Evolutionary conservation across 1,284 basidiomycete genomes (phyloP).

Genomic region (Laetiporus sulphureus): DNA sequence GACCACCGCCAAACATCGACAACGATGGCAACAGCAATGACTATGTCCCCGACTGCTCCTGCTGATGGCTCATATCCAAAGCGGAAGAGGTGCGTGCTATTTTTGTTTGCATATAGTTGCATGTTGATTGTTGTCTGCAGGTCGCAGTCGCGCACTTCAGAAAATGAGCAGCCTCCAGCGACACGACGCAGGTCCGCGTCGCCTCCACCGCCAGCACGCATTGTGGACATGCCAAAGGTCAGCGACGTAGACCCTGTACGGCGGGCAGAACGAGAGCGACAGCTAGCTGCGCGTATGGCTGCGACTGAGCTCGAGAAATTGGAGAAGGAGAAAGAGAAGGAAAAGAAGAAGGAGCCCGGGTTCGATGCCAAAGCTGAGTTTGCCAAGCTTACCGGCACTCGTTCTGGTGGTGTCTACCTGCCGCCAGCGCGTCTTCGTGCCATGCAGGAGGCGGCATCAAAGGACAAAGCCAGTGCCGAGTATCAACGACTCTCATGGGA

Average conservation of each 20-base stretch:
- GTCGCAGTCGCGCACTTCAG: conserved; percentile 51
- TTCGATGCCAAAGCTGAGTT: conserved; percentile 76
- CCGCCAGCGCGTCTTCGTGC: conserved; percentile 91
- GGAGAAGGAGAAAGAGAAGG: conserved; percentile 41
- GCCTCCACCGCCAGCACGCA: conserved; percentile 28
- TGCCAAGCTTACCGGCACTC: conserved; percentile 68
- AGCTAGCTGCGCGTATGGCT: conserved; percentile 67
- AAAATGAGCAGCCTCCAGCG: conserved; percentile 47
- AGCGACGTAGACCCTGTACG: conserved; percentile 75
- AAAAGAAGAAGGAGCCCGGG: conserved; percentile 34
- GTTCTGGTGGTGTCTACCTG: conserved; percentile 94
- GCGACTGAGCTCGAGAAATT: conserved; percentile 65
- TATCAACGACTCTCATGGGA: conserved; percentile 98
- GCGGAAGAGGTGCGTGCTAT: conserved; percentile 46
- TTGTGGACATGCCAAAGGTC: conserved; percentile 50
- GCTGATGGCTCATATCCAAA: conserved; percentile 35
- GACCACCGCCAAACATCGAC: conserved; percentile 6
- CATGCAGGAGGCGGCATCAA: conserved; percentile 80
- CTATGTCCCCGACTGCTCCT: conserved; percentile 29
- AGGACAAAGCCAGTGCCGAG: conserved; percentile 86
- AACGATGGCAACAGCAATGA: conserved; percentile 43
- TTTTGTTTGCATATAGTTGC: not conserved
- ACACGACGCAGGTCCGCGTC: conserved; percentile 60
- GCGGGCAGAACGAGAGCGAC: conserved; percentile 69
- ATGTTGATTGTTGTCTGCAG: conserved; percentile 26